A percentile compares a stretch with the other conserved stretches of the same genome.
phyloP scores from a whole-genome alignment of 2,329 filamentous ascomycete genomes.

The Thielaviopsis populi region DNA sequence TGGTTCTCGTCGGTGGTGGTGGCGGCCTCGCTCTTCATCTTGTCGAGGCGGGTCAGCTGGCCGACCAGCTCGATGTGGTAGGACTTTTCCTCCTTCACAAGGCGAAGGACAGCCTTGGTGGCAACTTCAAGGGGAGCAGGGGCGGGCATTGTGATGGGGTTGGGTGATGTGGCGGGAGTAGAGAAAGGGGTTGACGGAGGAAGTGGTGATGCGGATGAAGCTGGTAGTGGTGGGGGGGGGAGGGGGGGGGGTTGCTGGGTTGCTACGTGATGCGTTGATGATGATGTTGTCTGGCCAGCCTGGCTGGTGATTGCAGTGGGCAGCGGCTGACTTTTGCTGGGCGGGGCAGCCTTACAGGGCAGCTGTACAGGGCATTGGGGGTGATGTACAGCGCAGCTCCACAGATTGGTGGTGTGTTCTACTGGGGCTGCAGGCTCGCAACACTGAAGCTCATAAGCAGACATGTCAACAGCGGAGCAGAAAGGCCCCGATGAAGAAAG shows the following conservation, averaged over 20 bases:
- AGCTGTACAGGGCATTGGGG: neutral
- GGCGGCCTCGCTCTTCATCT: constrained; percentile 34
- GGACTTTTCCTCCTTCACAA: constrained; percentile 80
- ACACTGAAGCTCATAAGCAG: neutral
- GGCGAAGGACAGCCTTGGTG: constrained; percentile 62
- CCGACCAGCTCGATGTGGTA: constrained; percentile 75
- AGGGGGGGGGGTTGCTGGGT: too few relatives aligned
- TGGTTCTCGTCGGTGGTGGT: constrained; percentile 53
- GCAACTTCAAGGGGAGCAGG: constrained; percentile 64
- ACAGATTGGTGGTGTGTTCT: neutral
- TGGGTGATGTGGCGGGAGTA: neutral
- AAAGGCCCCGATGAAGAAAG: neutral
- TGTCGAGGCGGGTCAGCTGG: constrained; percentile 56
- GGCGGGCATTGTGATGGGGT: constrained; percentile 47
- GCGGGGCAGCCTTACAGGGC: too few relatives aligned
- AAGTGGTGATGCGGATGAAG: neutral
- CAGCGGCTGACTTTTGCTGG: too few relatives aligned
- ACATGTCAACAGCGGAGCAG: neutral
- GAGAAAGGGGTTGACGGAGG: neutral
- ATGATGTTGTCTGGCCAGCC: too few relatives aligned
- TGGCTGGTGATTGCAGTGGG: too few relatives aligned
- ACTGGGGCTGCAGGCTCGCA: neutral
- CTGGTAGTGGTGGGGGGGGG: too few relatives aligned
- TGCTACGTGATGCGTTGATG: neutral
- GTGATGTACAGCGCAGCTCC: too few relatives aligned